Percentiles rank a stretch among this genome's conserved stretches.
Conservation (phyloP, 257 asterid species). For the Ligustrum vulgare region DNA sequence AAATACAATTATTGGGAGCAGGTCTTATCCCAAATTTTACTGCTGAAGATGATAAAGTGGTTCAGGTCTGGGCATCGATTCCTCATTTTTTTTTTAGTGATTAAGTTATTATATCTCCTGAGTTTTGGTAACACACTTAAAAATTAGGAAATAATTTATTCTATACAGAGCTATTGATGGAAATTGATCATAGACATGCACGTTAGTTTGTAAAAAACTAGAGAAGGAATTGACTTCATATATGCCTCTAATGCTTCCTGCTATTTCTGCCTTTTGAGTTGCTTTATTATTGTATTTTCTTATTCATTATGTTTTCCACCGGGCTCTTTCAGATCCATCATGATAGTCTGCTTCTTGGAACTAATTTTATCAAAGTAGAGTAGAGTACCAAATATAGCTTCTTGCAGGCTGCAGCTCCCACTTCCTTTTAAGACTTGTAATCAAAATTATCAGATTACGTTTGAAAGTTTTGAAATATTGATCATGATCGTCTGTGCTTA, state of each 20-base stretch:
- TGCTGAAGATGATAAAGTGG: constrained; percentile 38
- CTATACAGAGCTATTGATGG: not conserved
- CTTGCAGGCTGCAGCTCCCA: not conserved
- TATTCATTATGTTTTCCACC: not conserved
- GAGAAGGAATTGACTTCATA: not conserved
- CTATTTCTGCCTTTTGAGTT: not conserved
- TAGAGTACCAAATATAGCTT: not conserved
- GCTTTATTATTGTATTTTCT: not conserved
- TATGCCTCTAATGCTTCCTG: not conserved
- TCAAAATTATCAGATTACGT: not conserved
- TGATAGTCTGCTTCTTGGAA: not conserved
- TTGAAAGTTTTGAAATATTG: not conserved
- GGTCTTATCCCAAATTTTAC: constrained; percentile 32
- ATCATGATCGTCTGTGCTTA: not conserved
- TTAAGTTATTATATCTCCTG: constrained; percentile 14
- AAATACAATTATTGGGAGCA: constrained; percentile 37
- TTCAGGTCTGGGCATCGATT: constrained; percentile 46
- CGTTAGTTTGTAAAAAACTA: not conserved
- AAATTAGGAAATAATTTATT: constrained; percentile 5
- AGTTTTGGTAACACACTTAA: constrained; percentile 9
- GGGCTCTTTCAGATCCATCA: not conserved
- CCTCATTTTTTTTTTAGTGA: constrained; percentile 19
- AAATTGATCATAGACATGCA: not conserved
- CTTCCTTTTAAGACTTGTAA: not conserved
- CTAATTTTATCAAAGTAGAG: not conserved